Evolutionary conservation across 208 protist genomes (phyloP), one percentile per base, ranked within the genome.

Genomic region (Acanthamoeba castellanii): DNA sequence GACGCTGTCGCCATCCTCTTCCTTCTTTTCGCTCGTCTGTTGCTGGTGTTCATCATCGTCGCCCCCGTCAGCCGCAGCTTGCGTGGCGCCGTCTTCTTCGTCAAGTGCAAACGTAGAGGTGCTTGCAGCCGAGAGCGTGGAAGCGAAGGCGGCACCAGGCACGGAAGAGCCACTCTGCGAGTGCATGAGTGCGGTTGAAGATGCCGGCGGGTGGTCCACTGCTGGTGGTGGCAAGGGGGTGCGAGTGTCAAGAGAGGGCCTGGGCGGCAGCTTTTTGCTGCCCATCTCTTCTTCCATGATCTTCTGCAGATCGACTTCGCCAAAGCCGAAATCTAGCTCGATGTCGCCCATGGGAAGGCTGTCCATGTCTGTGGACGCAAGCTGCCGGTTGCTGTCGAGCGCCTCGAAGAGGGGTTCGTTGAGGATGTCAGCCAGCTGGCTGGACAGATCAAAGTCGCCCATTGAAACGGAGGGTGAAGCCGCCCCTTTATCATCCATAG

Each of bases 211-310:
- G 37, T 42, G 37, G 37, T 42, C 37, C 37, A 42, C 37, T 61
- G 55, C 16, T 61, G 55, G 55, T 61, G 55, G 16, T 61, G 55
- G 55, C 55, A 13, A 61, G 55, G 50, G 14, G 50, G 50, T 20
- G 66, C 66, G 37, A 1, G 70, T 25, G 70, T 45, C 9, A 18
- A 55, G 50, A 6, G 50, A 2, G 50, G 50, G 14, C 14, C 8
- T 18, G 50, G 50, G 50, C 6, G 50, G 50, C 30, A 8, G 7
- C 32, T 34, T 47, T n/a, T 34, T 82, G 37, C 18, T 11, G 6
- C 37, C 42, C 37, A 82, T 82, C 74, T 47, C 74, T 37, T 82
- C 74, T 14, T 82, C 74, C 74, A 82, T 82, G 74, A 82, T 47
- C 18, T 81, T 81, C 7, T 50, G 72, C 72, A 81, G 72, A 32